Percentiles rank a stretch among this genome's conserved stretches.
These are phyloP conservation scores for Plasmodium chabaudi DNA, from an alignment of 169 alveolate genomes.

Conservation along the genomic window DNA sequence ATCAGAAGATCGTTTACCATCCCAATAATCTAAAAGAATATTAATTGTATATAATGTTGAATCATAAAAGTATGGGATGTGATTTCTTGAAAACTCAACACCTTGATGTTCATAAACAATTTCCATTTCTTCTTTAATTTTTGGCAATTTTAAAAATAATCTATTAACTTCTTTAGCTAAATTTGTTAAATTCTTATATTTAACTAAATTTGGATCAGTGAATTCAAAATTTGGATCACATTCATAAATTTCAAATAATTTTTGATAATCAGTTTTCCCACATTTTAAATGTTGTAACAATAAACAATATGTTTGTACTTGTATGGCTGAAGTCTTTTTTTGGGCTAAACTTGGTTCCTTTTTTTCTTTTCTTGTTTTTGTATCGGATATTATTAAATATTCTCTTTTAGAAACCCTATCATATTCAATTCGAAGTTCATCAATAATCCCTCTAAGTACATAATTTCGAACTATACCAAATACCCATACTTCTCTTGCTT, in stretches of 20 bases:
- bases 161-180: constrained; percentile 75
- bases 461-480: constrained; percentile 81
- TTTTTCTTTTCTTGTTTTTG: constrained; percentile 83
- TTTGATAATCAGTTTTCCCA: constrained; percentile 78
- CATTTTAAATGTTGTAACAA: constrained; percentile 78
- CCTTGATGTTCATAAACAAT: constrained; percentile 85
- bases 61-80: constrained; percentile 78
- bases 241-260: constrained; percentile 78
- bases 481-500: constrained; percentile 88
- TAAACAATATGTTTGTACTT: constrained; percentile 85
- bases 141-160: constrained; percentile 82
- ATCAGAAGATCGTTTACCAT: constrained; percentile 83
- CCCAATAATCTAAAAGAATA: constrained; percentile 85
- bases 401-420: constrained; percentile 67
- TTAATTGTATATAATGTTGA: constrained; percentile 80
- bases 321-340: constrained; percentile 84
- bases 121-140: constrained; percentile 83
- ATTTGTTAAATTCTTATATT: constrained; percentile 80
- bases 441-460: constrained; percentile 85
- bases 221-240: constrained; percentile 82
- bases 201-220: constrained; percentile 77
- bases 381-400: constrained; percentile 84
- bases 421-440: constrained; percentile 83
- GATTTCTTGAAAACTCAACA: constrained; percentile 77
- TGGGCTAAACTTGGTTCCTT: constrained; percentile 82